These are phyloP conservation scores for Trichoderma orchidacearum DNA, from an alignment of 495 filamentous ascomycete species.

Conservation along the genomic window DNA sequence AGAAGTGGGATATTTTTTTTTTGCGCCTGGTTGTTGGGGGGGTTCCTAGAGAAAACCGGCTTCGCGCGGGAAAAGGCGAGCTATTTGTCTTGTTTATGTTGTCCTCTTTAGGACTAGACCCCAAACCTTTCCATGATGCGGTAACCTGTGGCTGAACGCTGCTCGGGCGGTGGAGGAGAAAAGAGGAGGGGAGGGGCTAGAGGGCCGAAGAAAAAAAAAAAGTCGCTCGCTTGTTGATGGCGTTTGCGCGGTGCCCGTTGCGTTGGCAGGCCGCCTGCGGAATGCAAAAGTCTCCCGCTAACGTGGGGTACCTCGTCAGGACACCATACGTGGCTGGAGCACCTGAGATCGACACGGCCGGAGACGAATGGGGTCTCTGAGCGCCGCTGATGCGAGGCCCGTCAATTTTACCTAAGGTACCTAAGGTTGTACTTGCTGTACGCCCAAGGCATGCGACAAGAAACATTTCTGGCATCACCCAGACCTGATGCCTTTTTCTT, in stretches of 20 bases:
- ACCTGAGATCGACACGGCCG: neutral
- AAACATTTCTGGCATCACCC: too few species aligned
- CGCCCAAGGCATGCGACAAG: too few species aligned
- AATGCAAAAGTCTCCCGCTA: neutral
- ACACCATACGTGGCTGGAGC: neutral
- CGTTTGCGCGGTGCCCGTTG: neutral
- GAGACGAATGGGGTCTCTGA: neutral
- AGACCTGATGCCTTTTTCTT: too few species aligned
- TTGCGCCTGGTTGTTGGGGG: neutral
- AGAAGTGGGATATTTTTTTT: too few species aligned
- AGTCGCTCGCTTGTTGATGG: neutral
- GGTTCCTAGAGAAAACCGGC: neutral
- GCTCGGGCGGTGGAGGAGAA: neutral
- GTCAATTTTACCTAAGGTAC: neutral
- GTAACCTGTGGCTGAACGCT: neutral
- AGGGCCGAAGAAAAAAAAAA: neutral
- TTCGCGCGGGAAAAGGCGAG: neutral
- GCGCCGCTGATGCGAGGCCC: neutral
- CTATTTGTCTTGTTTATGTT: slow-evolving; percentile 3
- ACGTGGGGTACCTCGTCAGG: neutral
- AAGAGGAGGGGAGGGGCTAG: too few species aligned
- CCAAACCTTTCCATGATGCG: neutral
- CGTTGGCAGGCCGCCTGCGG: neutral
- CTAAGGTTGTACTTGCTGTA: too few species aligned
- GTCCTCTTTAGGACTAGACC: neutral